Evolutionary conservation across 208 protist species (phyloP), one percentile per base, ranked within the genome.

Genomic region (Crithidia fasciculata): DNA sequence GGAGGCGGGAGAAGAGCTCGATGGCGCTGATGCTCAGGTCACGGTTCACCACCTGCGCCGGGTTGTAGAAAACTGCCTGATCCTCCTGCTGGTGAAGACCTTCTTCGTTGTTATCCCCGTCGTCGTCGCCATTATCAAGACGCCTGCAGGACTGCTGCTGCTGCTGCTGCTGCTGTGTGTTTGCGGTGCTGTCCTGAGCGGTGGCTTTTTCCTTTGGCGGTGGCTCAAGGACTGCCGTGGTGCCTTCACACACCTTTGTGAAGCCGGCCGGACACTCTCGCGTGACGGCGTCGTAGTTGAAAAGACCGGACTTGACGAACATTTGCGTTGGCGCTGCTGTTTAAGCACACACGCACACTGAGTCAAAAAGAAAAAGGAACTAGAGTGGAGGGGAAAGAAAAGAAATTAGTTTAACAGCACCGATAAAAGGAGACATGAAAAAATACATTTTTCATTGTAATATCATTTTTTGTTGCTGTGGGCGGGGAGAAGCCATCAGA

Each of bases 11-110:
- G 72, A 98, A 99, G 36, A 88, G 84, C 59, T 92, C 86, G 28
- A 99, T 88, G 45, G 87, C 93, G 50, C 97, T 88, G 37, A 98
- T 94, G 65, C 98, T 99, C 49, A 99, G 66, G 81, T 99, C 99
- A 18, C 99, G 88, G 78, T 99, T 99, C 16, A 99, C 97, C 19
- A 98, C 96, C 76, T 99, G 98, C 15, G 97, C 98, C 2, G 95
- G 96, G 77, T 99, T 99, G 89, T 99, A 99, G 76, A 99, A 99
- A 19, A 98, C 97, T 4, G 96, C 83, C 72, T 96, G 94, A 41
- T 80, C 86, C 28, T 90, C 84, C 12, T 72, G 62, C 59, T 83
- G 83, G 40, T 69, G 75, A 3, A 65, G 72, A 19, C 13, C 56
- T 5, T 66, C 52, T 0, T 44, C 54, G 2, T 80, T 49, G n/a